Evolutionary conservation across 2,329 filamentous ascomycete species (phyloP).

Genomic region (Neurospora sp.): DNA sequence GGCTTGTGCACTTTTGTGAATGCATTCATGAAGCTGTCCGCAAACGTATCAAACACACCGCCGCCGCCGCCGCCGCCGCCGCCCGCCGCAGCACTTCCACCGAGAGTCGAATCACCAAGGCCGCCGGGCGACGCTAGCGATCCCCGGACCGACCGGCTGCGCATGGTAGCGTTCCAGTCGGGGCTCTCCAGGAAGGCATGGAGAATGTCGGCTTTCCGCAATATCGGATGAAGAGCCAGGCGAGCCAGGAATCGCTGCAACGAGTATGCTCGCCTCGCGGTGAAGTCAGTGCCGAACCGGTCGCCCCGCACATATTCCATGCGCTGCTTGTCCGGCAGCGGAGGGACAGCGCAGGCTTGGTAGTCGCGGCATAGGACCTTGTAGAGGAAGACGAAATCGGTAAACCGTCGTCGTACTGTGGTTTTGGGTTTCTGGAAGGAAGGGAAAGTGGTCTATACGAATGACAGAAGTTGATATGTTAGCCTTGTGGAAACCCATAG

Average conservation of each 20-base stretch:
- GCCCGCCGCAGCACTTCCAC: constrained; percentile 28
- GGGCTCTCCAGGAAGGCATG: constrained; percentile 83
- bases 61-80: constrained; percentile 37
- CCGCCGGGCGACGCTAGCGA: constrained; percentile 21
- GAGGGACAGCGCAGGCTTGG: constrained; percentile 84
- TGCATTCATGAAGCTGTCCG: constrained; percentile 92
- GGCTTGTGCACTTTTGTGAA: constrained; percentile 95
- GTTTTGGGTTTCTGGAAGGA: constrained; percentile 79
- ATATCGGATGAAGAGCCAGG: constrained; percentile 75
- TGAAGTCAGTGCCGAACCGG: constrained; percentile 90
- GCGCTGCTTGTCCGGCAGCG: constrained; percentile 95
- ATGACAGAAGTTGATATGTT: background rate
- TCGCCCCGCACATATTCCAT: constrained; percentile 98
- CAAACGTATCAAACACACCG: constrained; percentile 87
- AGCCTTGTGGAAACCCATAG: background rate
- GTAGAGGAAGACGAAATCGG: constrained; percentile 94
- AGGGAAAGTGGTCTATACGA: constrained; percentile 73
- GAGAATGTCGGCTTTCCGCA: constrained; percentile 73
- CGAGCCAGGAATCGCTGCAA: constrained; percentile 85
- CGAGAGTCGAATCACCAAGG: constrained; percentile 21
- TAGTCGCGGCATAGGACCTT: constrained; percentile 83
- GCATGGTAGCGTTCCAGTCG: constrained; percentile 97
- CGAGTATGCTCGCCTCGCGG: constrained; percentile 75
- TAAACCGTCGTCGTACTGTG: constrained; percentile 80
- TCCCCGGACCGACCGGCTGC: constrained; percentile 55